phyloP scores from a whole-genome alignment of 805 yeast species.

The Wickerhamomyces silvicola region DNA sequence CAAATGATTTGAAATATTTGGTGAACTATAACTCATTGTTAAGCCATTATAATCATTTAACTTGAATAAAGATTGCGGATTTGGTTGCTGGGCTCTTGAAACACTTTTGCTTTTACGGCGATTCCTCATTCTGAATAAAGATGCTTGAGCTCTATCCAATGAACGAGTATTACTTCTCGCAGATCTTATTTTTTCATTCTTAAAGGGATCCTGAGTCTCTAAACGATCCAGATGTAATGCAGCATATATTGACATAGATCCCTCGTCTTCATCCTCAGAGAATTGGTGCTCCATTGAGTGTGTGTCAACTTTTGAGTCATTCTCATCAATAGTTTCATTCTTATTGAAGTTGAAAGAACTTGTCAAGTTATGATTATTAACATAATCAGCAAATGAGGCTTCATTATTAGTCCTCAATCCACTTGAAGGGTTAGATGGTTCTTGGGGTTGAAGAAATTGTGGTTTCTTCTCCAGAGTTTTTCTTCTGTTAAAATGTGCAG shows the following conservation, averaged over 20 bases:
- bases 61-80: constrained; percentile 13
- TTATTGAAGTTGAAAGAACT: constrained; percentile 18
- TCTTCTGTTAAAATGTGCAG: constrained; percentile 20
- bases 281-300: constrained; percentile 7
- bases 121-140: constrained; percentile 52
- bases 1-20: constrained; percentile 24
- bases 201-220: constrained; percentile 24
- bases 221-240: constrained; percentile 35
- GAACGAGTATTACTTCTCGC: constrained; percentile 39
- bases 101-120: constrained; percentile 48
- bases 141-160: constrained; percentile 59
- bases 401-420: constrained; percentile 8
- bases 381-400: constrained; percentile 21
- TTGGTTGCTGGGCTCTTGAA: constrained; percentile 25
- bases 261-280: constrained; percentile 61
- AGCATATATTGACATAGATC: constrained; percentile 61
- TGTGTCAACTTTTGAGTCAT: constrained; percentile 2
- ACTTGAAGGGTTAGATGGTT: too few species aligned
- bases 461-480: constrained; percentile 14
- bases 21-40: constrained; percentile 19
- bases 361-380: constrained; percentile 12
- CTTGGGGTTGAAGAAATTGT: constrained; percentile 7
- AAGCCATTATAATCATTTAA: constrained; percentile 7
- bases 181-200: constrained; percentile 25
- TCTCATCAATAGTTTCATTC: constrained; percentile 9